These are phyloP conservation scores for Cardamine chenopodiifolia DNA, from an alignment of 345 rosid species.

Conservation along the genomic window DNA sequence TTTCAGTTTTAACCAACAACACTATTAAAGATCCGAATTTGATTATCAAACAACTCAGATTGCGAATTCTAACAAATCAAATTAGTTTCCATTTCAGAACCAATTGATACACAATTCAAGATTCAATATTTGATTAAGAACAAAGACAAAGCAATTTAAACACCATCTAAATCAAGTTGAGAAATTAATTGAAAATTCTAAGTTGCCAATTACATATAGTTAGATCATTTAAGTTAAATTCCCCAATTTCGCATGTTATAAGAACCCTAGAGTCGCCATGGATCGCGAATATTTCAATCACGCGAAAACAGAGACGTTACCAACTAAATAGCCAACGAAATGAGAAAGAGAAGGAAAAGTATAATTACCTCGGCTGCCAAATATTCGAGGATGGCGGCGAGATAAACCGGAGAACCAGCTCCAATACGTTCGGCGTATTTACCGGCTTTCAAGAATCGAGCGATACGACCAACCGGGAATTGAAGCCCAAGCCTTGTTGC, in stretches of 20 bases:
- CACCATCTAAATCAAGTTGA: not conserved
- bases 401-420: slow-evolving; percentile 95
- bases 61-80: not conserved
- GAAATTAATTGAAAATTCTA: not conserved
- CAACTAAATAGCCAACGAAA: not conserved
- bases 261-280: slow-evolving; percentile 39
- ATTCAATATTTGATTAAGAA: not conserved
- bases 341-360: not conserved
- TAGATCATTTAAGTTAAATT: not conserved
- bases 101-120: not conserved
- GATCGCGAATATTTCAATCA: not conserved
- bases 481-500: slow-evolving; percentile 94
- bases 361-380: slow-evolving; percentile 84
- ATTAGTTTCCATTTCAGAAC: not conserved
- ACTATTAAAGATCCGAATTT: not conserved
- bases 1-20: not conserved
- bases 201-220: not conserved
- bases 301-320: not conserved
- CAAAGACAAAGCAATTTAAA: not conserved
- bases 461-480: slow-evolving; percentile 95
- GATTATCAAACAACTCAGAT: not conserved
- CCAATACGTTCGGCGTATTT: slow-evolving; percentile 97
- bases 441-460: slow-evolving; percentile 90
- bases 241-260: not conserved
- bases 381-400: slow-evolving; percentile 92